Evolutionary conservation across 371 early-diverging fungal genomes (phyloP).

Genomic region (Mucor racemosus): DNA sequence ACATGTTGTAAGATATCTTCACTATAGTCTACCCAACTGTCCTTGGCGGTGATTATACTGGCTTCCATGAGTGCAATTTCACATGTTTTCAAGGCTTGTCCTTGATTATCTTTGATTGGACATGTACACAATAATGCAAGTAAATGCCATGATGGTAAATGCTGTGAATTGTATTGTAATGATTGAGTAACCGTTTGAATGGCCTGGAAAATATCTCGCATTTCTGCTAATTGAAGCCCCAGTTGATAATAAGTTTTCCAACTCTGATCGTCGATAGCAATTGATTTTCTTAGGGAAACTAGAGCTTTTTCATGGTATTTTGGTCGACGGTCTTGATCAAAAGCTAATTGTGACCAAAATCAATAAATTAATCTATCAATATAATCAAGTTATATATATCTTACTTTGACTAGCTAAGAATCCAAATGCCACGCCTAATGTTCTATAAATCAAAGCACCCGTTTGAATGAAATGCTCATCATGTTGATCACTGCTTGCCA

Average conservation of each 20-base stretch:
- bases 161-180: slow-evolving; percentile 59
- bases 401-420: slow-evolving; percentile 67
- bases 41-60: slow-evolving; percentile 29
- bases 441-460: slow-evolving; percentile 48
- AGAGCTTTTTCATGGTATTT: slow-evolving; percentile 71
- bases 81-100: slow-evolving; percentile 72
- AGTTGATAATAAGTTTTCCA: slow-evolving; percentile 75
- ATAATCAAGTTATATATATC: neutral
- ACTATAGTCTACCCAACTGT: slow-evolving; percentile 41
- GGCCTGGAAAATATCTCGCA: slow-evolving; percentile 76
- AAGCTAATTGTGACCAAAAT: slow-evolving; percentile 5
- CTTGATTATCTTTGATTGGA: slow-evolving; percentile 32
- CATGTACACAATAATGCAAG: slow-evolving; percentile 77
- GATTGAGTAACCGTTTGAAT: slow-evolving; percentile 66
- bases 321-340: slow-evolving; percentile 66
- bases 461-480: slow-evolving; percentile 9
- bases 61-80: slow-evolving; percentile 61
- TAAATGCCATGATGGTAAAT: slow-evolving; percentile 87
- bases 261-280: slow-evolving; percentile 44
- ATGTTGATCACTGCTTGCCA: slow-evolving; percentile 11
- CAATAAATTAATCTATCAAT: neutral
- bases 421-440: slow-evolving; percentile 65
- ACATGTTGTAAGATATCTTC: slow-evolving; percentile 47
- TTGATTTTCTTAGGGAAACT: slow-evolving; percentile 59
- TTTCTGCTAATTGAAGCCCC: slow-evolving; percentile 79